Conservation (phyloP, 2,329 filamentous ascomycete genomes). For the Pseudocercospora eumusae region DNA sequence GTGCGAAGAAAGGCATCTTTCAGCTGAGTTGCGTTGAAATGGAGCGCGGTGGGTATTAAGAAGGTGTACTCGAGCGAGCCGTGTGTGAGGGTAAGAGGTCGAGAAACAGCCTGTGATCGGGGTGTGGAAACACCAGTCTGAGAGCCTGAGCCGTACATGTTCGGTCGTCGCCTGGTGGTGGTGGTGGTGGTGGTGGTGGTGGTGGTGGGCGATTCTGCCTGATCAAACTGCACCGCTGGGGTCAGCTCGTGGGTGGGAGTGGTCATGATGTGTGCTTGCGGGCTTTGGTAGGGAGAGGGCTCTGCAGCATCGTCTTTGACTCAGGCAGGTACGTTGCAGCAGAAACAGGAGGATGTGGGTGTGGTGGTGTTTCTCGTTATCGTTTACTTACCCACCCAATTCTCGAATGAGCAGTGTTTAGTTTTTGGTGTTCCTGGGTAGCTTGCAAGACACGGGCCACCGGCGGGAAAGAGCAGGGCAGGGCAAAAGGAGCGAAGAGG, state of each 20-base stretch:
- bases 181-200: too few species aligned
- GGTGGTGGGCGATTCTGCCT: slow-evolving; percentile 20
- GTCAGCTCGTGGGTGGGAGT: slow-evolving; percentile 32
- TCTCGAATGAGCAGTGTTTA: slow-evolving; percentile 2
- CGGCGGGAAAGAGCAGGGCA: neutral
- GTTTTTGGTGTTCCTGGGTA: slow-evolving; percentile 7
- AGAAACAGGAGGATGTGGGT: neutral
- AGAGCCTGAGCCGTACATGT: slow-evolving; percentile 34
- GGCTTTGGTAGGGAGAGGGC: neutral
- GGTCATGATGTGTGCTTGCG: slow-evolving; percentile 22
- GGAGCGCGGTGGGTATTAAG: slow-evolving; percentile 88
- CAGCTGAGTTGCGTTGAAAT: slow-evolving; percentile 93
- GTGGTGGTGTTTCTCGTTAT: slow-evolving; percentile 9
- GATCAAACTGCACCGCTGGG: slow-evolving; percentile 27
- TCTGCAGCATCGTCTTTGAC: slow-evolving; percentile 13
- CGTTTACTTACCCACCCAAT: slow-evolving; percentile 4
- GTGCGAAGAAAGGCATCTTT: slow-evolving; percentile 86
- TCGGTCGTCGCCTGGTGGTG: slow-evolving; percentile 14
- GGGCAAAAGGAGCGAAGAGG: neutral
- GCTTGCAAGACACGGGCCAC: slow-evolving; percentile 7
- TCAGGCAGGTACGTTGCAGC: slow-evolving; percentile 10
- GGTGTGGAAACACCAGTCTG: slow-evolving; percentile 98
- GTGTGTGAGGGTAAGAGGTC: slow-evolving; percentile 86
- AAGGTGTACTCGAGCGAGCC: slow-evolving; percentile 96
- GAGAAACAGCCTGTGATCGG: slow-evolving; percentile 85